Evolutionary conservation across 257 asterid genomes (phyloP).

Genomic region (Parsonsia alboflavescens): DNA sequence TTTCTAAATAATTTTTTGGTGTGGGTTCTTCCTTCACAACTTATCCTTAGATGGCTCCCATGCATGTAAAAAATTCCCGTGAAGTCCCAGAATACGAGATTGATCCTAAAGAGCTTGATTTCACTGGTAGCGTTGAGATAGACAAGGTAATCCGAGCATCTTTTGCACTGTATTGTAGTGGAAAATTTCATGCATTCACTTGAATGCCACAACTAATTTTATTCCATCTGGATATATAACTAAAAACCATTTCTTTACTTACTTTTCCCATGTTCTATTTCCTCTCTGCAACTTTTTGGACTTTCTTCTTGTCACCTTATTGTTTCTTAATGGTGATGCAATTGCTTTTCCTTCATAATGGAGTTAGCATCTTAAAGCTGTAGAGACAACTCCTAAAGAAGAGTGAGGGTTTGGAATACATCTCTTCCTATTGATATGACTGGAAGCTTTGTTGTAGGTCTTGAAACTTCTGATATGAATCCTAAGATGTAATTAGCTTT

Average conservation of each 20-base stretch:
- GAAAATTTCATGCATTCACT: neutral
- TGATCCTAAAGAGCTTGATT: slow-evolving; percentile 73
- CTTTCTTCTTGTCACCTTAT: neutral
- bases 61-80: slow-evolving; percentile 68
- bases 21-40: neutral
- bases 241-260: neutral
- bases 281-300: neutral
- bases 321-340: neutral
- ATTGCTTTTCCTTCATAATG: neutral
- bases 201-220: neutral
- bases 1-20: neutral
- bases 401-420: neutral
- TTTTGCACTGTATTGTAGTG: neutral
- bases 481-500: neutral
- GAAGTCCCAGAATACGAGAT: slow-evolving; percentile 95
- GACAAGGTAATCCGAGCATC: slow-evolving; percentile 49
- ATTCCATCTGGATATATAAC: neutral
- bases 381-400: neutral
- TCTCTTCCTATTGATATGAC: neutral
- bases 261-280: neutral
- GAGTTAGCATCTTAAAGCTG: neutral
- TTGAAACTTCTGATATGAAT: neutral
- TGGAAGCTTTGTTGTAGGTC: neutral
- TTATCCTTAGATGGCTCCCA: slow-evolving; percentile 63
- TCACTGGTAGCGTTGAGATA: slow-evolving; percentile 57